Conservation (phyloP, 2,329 filamentous ascomycete species). For the Chaetomium olivaceum region DNA sequence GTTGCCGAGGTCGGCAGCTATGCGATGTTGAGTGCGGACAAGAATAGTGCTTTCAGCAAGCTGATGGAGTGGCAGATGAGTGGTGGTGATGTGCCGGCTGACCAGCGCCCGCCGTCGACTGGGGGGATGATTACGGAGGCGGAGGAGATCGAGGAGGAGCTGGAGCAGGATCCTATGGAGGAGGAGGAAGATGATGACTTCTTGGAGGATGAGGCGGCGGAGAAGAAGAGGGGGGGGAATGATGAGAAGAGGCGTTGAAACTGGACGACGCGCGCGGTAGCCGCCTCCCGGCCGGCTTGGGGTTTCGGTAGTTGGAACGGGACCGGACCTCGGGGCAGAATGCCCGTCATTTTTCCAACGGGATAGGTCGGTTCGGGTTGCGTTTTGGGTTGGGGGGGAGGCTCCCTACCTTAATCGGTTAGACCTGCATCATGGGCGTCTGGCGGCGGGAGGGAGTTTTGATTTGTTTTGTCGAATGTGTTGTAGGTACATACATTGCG, state of each 20-base stretch:
- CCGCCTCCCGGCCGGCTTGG: neutral
- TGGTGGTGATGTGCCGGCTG: constrained; percentile 66
- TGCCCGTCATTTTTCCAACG: neutral
- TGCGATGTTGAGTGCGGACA: constrained; percentile 68
- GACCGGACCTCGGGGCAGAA: neutral
- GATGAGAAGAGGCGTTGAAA: neutral
- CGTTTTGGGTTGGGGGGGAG: neutral
- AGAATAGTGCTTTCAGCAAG: constrained; percentile 83
- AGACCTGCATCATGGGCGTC: constrained; percentile 11
- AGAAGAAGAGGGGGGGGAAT: neutral
- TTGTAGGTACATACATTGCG: neutral
- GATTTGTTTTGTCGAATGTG: constrained; percentile 4
- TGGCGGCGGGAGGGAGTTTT: constrained; percentile 1
- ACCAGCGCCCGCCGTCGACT: constrained; percentile 36
- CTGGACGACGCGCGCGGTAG: neutral
- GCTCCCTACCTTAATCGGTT: neutral
- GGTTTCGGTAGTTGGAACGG: neutral
- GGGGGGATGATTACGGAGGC: constrained; percentile 50
- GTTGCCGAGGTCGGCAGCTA: constrained; percentile 93
- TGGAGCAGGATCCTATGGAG: constrained; percentile 39
- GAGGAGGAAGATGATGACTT: constrained; percentile 16
- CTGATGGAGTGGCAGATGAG: constrained; percentile 99
- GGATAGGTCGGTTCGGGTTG: neutral
- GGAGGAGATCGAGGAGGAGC: constrained; percentile 54
- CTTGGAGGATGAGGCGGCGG: neutral